These are phyloP conservation scores for Aspergillus tubingensis DNA, from an alignment of 2,329 filamentous ascomycete species.

Conservation along the genomic window DNA sequence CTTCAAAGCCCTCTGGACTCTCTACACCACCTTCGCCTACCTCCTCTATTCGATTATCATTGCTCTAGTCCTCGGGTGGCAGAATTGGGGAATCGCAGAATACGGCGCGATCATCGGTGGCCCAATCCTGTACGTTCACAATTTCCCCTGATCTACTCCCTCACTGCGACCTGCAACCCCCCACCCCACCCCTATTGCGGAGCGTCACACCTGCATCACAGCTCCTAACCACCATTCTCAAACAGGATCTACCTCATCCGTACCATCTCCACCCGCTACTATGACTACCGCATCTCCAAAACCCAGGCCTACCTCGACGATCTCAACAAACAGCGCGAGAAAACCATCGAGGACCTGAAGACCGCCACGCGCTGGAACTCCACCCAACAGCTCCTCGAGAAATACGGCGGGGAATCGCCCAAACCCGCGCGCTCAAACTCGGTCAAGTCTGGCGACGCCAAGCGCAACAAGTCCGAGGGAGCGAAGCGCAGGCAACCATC, in stretches of 20 bases:
- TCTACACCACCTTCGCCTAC: conserved; percentile 90
- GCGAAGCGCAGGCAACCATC: conserved; percentile 21
- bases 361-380: conserved; percentile 94
- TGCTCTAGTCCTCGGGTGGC: conserved; percentile 79
- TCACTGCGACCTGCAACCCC: not conserved
- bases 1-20: conserved; percentile 80
- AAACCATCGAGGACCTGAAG: conserved; percentile 92
- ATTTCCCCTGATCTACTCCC: conserved; percentile 5
- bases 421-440: conserved; percentile 27
- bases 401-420: conserved; percentile 75
- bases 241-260: conserved; percentile 77
- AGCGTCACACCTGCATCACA: not conserved
- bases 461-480: conserved; percentile 26
- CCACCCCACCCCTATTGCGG: not conserved
- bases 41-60: conserved; percentile 82
- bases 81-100: conserved; percentile 73
- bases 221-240: not conserved
- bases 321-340: conserved; percentile 75
- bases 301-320: conserved; percentile 70
- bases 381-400: conserved; percentile 87
- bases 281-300: conserved; percentile 75
- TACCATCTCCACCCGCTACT: conserved; percentile 67
- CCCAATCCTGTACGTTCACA: conserved; percentile 66
- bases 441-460: conserved; percentile 26
- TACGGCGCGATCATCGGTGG: conserved; percentile 77